Conservation (phyloP, 2,329 filamentous ascomycete species). For the Apiospora sp. region DNA sequence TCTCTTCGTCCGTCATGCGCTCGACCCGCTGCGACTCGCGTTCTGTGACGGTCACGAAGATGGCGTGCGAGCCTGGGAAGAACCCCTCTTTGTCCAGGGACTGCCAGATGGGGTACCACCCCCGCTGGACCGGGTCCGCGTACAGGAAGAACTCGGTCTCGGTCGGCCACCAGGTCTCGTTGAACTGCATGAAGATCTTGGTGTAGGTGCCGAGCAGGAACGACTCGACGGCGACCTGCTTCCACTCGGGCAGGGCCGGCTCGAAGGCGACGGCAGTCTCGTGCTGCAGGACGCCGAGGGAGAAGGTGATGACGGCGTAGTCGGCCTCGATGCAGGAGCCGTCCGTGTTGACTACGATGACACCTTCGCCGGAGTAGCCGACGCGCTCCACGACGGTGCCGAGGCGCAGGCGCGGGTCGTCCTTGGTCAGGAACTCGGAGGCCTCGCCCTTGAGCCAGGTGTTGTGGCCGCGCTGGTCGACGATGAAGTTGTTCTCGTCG, state of each 20-base stretch:
- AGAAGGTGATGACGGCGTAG: constrained; percentile 70
- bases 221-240: constrained; percentile 66
- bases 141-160: constrained; percentile 55
- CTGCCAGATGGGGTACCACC: constrained; percentile 67
- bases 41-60: constrained; percentile 70
- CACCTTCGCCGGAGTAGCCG: constrained; percentile 58
- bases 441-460: constrained; percentile 65
- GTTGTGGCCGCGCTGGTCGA: constrained; percentile 69
- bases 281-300: constrained; percentile 72
- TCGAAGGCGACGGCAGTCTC: constrained; percentile 61
- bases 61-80: constrained; percentile 66
- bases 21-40: constrained; percentile 66
- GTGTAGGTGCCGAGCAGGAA: constrained; percentile 77
- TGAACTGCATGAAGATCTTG: constrained; percentile 76
- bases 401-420: constrained; percentile 66
- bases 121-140: constrained; percentile 51
- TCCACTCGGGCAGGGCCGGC: constrained; percentile 70
- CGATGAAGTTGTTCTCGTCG: constrained; percentile 68
- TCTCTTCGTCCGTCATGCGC: constrained; percentile 64
- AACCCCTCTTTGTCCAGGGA: constrained; percentile 66
- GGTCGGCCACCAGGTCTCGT: constrained; percentile 70
- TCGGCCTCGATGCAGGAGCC: constrained; percentile 45
- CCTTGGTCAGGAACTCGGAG: constrained; percentile 59
- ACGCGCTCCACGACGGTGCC: constrained; percentile 65
- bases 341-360: constrained; percentile 58